These are phyloP conservation scores for Eucalyptus coolabah DNA, from an alignment of 345 rosid species.

Conservation along the genomic window DNA sequence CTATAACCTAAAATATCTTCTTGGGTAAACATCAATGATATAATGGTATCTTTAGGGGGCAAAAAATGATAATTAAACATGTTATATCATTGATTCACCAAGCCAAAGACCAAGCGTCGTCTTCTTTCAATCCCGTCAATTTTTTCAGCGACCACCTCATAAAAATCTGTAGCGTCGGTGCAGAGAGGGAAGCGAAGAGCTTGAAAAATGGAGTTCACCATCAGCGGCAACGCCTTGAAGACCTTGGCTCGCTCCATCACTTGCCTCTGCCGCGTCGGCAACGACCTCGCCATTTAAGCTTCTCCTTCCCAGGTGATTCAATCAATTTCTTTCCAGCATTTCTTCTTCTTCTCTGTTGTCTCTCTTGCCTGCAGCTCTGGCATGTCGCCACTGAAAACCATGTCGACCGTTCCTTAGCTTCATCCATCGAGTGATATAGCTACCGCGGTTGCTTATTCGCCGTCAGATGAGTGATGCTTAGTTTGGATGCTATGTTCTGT, in stretches of 20 bases:
- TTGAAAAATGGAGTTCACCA: conserved; percentile 46
- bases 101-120: too few relatives aligned
- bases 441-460: not conserved
- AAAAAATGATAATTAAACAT: too few relatives aligned
- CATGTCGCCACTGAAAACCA: not conserved
- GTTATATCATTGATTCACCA: too few relatives aligned
- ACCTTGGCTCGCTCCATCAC: conserved; percentile 66
- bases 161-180: too few relatives aligned
- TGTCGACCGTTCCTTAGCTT: not conserved
- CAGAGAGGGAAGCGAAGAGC: not conserved
- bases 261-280: conserved; percentile 72
- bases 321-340: not conserved
- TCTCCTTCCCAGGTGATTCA: conserved; percentile 51
- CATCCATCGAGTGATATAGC: not conserved
- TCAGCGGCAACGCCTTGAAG: conserved; percentile 73
- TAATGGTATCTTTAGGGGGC: too few relatives aligned
- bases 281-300: conserved; percentile 78
- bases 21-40: too few relatives aligned
- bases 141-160: not conserved
- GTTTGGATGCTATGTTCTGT: not conserved
- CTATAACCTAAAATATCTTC: too few relatives aligned
- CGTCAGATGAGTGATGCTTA: not conserved
- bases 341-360: not conserved
- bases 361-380: not conserved
- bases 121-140: too few relatives aligned